Percentiles rank a stretch among this genome's conserved stretches.
Evolutionary conservation across 2,329 filamentous ascomycete genomes (phyloP).

Genomic region (Beauveria brongniartii): DNA sequence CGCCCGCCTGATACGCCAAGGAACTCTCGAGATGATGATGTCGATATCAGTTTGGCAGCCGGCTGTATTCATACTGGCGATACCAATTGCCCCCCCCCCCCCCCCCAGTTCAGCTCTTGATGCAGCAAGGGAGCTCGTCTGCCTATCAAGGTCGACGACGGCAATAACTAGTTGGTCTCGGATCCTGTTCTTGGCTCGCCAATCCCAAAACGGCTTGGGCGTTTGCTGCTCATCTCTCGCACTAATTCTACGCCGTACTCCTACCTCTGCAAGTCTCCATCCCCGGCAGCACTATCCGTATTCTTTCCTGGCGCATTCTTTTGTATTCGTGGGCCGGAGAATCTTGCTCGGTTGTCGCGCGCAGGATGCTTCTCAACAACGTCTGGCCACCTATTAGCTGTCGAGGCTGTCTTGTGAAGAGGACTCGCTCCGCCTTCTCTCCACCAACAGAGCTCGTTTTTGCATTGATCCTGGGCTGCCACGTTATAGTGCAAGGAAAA

Average conservation of each 20-base stretch:
- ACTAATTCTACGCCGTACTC: background rate
- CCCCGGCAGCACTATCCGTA: background rate
- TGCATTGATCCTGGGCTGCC: background rate
- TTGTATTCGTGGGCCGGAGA: background rate
- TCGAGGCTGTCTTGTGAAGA: background rate
- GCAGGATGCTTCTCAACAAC: background rate
- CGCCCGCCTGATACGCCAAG: too few relatives aligned
- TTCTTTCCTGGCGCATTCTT: background rate
- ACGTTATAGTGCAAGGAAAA: background rate
- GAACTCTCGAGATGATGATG: too few relatives aligned
- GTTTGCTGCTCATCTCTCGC: background rate
- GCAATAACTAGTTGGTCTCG: too few relatives aligned
- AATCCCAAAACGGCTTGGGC: background rate
- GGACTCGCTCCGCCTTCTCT: background rate
- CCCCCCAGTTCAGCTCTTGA: too few relatives aligned
- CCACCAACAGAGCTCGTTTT: background rate
- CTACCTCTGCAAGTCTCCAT: background rate
- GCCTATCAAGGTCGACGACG: too few relatives aligned
- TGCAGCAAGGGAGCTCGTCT: too few relatives aligned
- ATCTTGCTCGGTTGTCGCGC: conserved; percentile 6
- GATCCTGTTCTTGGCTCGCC: too few relatives aligned
- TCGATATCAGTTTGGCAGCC: too few relatives aligned
- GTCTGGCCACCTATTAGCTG: background rate
- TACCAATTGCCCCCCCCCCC: too few relatives aligned
- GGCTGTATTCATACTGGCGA: too few relatives aligned